phyloP scores from a whole-genome alignment of 495 filamentous ascomycete genomes.

The Clohesyomyces aquaticus region DNA sequence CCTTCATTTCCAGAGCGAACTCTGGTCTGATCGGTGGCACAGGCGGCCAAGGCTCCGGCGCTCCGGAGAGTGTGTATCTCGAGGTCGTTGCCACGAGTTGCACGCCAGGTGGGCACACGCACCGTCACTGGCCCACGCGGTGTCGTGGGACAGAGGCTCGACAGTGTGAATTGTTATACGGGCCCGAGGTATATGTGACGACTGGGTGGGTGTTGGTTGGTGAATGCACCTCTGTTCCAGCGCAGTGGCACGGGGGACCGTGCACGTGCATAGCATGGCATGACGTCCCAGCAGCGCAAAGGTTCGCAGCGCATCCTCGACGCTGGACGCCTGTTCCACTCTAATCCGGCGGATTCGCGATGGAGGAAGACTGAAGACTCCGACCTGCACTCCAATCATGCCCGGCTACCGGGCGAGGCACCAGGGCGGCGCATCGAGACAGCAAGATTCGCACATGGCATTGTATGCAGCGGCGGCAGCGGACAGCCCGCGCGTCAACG shows the following conservation, averaged over 20 bases:
- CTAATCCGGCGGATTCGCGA: no score
- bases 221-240: slow-evolving; percentile 27
- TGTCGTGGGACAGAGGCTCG: not conserved
- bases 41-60: not conserved
- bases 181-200: no score
- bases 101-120: not conserved
- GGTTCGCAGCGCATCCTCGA: slow-evolving; percentile 1
- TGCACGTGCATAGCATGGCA: slow-evolving; percentile 36
- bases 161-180: not conserved
- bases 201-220: slow-evolving; percentile 14
- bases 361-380: no score
- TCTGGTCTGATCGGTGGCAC: not conserved
- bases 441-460: not conserved
- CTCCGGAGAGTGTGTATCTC: not conserved
- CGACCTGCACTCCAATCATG: no score
- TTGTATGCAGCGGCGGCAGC: not conserved
- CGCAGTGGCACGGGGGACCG: slow-evolving; percentile 14
- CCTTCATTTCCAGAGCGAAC: slow-evolving; percentile 20
- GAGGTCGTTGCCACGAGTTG: slow-evolving; percentile 8
- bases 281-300: no score
- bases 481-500: not conserved
- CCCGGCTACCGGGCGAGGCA: no score
- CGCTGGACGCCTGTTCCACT: no score
- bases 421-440: no score
- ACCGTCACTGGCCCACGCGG: slow-evolving; percentile 8